These are phyloP conservation scores for Puccinia hordei DNA, from an alignment of 1,284 basidiomycete genomes.

Conservation along the genomic window DNA sequence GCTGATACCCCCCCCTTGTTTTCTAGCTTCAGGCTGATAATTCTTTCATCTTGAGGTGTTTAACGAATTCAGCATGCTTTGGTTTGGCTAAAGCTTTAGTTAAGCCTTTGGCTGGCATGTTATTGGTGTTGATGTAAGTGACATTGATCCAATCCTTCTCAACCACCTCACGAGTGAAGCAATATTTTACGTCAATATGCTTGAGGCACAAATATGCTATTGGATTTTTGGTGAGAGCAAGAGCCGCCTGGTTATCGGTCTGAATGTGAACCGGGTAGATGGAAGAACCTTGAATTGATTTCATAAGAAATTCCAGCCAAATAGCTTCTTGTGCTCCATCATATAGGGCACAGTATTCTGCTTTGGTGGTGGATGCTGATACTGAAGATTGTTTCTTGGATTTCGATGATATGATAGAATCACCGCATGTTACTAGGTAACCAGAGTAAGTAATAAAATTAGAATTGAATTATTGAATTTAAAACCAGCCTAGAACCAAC, in stretches of 20 bases:
- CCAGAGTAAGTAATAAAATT: slow-evolving; percentile 50
- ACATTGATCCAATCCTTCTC: not conserved
- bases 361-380: slow-evolving; percentile 34
- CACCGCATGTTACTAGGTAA: slow-evolving; percentile 21
- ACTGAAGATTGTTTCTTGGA: slow-evolving; percentile 39
- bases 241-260: slow-evolving; percentile 3
- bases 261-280: not conserved
- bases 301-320: not conserved
- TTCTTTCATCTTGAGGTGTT: not conserved
- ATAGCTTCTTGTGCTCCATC: not conserved
- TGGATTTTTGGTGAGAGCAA: not conserved
- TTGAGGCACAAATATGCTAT: not conserved
- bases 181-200: slow-evolving; percentile 18
- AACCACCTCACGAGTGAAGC: not conserved
- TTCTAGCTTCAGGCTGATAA: not conserved
- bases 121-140: not conserved
- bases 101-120: not conserved
- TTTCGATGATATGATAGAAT: slow-evolving; percentile 35
- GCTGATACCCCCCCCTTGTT: slow-evolving; percentile 4
- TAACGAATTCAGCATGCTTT: not conserved
- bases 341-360: slow-evolving; percentile 4
- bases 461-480: no score
- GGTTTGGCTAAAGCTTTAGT: not conserved
- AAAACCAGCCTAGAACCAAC: no score
- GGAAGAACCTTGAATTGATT: not conserved